Conservation (phyloP, 1,284 basidiomycete genomes). For the Acaromyces ingoldii region DNA sequence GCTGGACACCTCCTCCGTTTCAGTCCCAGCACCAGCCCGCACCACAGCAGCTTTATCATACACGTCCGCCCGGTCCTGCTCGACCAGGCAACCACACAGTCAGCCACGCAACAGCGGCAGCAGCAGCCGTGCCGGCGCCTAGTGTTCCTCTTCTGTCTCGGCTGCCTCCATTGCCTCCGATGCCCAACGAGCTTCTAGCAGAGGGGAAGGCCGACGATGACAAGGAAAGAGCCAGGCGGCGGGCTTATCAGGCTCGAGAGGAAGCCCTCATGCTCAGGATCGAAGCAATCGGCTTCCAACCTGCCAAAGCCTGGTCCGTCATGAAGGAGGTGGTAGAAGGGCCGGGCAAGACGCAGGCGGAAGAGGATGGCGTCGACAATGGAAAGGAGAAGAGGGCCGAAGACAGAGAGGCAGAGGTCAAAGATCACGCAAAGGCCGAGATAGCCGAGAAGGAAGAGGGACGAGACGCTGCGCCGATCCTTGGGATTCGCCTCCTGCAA, state of each 20-base stretch:
- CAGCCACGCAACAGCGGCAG: too few species aligned
- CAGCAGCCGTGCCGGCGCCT: too few species aligned
- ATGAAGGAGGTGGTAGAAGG: not conserved
- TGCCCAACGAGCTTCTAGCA: not conserved
- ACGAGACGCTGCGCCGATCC: not conserved
- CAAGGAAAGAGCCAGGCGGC: not conserved
- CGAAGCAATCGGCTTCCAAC: constrained; percentile 4
- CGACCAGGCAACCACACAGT: too few species aligned
- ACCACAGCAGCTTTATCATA: too few species aligned
- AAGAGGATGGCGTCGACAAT: too few species aligned
- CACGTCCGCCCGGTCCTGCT: too few species aligned
- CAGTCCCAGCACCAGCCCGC: too few species aligned
- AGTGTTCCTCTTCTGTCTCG: not conserved
- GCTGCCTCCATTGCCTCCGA: constrained; percentile 1
- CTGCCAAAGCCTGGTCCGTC: not conserved
- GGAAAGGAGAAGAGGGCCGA: not conserved
- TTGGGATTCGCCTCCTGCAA: constrained; percentile 6
- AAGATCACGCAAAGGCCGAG: too few species aligned
- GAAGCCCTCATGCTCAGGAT: constrained; percentile 1
- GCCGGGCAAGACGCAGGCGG: too few species aligned
- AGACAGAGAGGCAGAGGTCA: too few species aligned
- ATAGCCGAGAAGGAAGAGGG: too few species aligned
- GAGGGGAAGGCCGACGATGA: not conserved
- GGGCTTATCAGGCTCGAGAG: not conserved
- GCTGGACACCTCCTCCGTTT: too few species aligned